Evolutionary conservation across 2,329 filamentous ascomycete species (phyloP).

Genomic region (Dactylonectria estremocensis): DNA sequence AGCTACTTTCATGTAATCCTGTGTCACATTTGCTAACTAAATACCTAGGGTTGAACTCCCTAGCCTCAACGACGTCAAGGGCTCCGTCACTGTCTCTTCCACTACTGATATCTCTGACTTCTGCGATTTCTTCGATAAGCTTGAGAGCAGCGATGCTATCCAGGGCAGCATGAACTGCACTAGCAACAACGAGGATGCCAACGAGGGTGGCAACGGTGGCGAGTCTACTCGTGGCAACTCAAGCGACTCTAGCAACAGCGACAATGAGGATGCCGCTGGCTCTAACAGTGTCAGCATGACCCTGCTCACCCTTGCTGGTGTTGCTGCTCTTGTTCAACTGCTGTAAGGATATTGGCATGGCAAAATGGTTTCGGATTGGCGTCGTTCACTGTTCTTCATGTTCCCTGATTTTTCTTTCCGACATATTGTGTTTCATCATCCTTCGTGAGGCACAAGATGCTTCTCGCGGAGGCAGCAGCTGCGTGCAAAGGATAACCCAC

Average conservation of each 20-base stretch:
- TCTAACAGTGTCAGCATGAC: slow-evolving; percentile 63
- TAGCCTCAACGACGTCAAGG: slow-evolving; percentile 76
- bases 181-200: slow-evolving; percentile 67
- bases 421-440: slow-evolving; percentile 54
- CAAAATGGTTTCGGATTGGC: slow-evolving; percentile 53
- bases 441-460: slow-evolving; percentile 47
- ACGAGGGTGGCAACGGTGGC: slow-evolving; percentile 59
- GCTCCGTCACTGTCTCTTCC: slow-evolving; percentile 79
- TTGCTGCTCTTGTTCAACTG: slow-evolving; percentile 66
- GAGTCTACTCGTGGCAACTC: slow-evolving; percentile 46
- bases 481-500: slow-evolving; percentile 53
- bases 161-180: slow-evolving; percentile 64
- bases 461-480: slow-evolving; percentile 46
- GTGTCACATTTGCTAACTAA: slow-evolving; percentile 17
- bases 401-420: slow-evolving; percentile 54
- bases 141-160: slow-evolving; percentile 56
- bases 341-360: slow-evolving; percentile 60
- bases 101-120: slow-evolving; percentile 74
- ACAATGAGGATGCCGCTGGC: slow-evolving; percentile 61
- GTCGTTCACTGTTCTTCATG: slow-evolving; percentile 55
- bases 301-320: slow-evolving; percentile 62
- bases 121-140: slow-evolving; percentile 65
- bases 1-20: slow-evolving; percentile 56
- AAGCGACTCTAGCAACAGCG: slow-evolving; percentile 45
- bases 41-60: slow-evolving; percentile 78